Conservation (phyloP, 352 stramenopile species). For the Peronospora destructor region DNA sequence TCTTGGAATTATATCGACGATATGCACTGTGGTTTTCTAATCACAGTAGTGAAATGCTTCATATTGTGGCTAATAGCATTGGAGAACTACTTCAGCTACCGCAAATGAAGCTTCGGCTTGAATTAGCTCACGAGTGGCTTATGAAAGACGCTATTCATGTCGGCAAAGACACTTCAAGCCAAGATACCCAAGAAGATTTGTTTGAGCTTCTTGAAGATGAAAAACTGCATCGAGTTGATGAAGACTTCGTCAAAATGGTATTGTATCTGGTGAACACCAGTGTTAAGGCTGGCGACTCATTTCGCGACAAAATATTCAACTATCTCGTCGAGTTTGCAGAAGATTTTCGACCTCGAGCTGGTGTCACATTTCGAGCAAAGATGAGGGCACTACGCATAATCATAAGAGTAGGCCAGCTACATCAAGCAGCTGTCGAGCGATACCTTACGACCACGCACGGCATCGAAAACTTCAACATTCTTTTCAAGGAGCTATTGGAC, state of each 20-base stretch:
- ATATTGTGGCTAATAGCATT: constrained; percentile 29
- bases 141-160: constrained; percentile 31
- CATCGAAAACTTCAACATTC: constrained; percentile 5
- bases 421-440: constrained; percentile 14
- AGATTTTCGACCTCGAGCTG: constrained; percentile 33
- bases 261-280: constrained; percentile 25
- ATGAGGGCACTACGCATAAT: constrained; percentile 37
- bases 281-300: constrained; percentile 15
- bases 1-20: constrained; percentile 38
- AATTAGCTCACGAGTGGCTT: constrained; percentile 50
- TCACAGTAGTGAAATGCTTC: constrained; percentile 20
- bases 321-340: constrained; percentile 38
- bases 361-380: constrained; percentile 56
- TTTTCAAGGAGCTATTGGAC: constrained; percentile 33
- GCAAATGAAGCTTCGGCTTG: constrained; percentile 25
- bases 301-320: constrained; percentile 28
- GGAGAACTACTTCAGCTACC: constrained; percentile 25
- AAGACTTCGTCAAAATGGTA: constrained; percentile 29
- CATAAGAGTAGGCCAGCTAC: constrained; percentile 25
- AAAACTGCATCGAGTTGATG: constrained; percentile 24
- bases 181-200: constrained; percentile 23
- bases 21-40: constrained; percentile 34
- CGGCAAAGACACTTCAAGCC: neutral
- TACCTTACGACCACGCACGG: constrained; percentile 24
- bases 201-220: constrained; percentile 34